Evolutionary conservation across 805 yeast species (phyloP).

Genomic region (Saturnispora besseyi): DNA sequence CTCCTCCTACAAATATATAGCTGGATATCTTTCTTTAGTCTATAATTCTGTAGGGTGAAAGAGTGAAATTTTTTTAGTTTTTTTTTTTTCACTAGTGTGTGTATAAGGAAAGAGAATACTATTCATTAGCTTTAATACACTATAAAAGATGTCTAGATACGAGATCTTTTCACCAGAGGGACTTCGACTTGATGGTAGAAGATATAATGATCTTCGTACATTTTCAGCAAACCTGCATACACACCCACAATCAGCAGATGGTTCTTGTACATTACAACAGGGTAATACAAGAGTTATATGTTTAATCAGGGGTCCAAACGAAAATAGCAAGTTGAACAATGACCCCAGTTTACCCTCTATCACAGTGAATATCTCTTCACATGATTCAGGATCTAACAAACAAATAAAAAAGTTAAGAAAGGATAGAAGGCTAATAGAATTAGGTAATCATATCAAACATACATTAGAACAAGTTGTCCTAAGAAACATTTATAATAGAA

Average conservation of each 20-base stretch:
- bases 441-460: constrained; percentile 55
- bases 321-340: constrained; percentile 40
- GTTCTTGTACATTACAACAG: constrained; percentile 85
- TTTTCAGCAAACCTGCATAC: constrained; percentile 79
- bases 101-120: neutral
- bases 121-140: neutral
- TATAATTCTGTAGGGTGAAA: no score
- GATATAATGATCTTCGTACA: constrained; percentile 87
- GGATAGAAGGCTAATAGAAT: constrained; percentile 64
- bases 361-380: constrained; percentile 40
- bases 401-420: constrained; percentile 30
- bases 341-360: constrained; percentile 58
- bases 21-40: no score
- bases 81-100: neutral
- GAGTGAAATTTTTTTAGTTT: neutral
- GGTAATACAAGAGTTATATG: constrained; percentile 88
- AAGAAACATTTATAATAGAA: constrained; percentile 69
- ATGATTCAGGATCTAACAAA: constrained; percentile 2
- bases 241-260: constrained; percentile 82
- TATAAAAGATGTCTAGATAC: constrained; percentile 31
- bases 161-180: constrained; percentile 97
- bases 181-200: constrained; percentile 81
- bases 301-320: constrained; percentile 82
- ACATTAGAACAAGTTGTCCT: constrained; percentile 70
- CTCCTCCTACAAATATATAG: no score